Evolutionary conservation across 2,329 filamentous ascomycete genomes (phyloP), one percentile per base, ranked within the genome.

Genomic region (Colletotrichum falcatum): DNA sequence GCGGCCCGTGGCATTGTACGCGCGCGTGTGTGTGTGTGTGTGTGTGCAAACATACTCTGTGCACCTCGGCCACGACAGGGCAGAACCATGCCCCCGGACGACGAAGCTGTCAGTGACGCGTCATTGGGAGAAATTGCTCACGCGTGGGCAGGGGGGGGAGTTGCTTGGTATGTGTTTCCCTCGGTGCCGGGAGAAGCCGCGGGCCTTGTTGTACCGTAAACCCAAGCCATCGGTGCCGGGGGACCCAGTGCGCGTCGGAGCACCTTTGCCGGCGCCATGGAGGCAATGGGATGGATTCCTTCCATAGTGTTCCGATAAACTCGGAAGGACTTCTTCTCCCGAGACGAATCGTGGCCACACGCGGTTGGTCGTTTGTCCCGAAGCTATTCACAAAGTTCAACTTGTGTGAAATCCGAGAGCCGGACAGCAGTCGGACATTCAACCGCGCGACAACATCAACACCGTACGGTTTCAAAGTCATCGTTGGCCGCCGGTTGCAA

Each of bases 31-130:
- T 12, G 35, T 42, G 39, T 18, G 37, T 39, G n/a, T 26, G 44
- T 14, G 20, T 16, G 28, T 61, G 30, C 44, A 54, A 53, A 53
- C 18, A 49, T 18, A 44, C 18, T 7, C n/a, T 49, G 1, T 49
- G 30, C 58, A 18, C 39, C 46, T n/a, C 33, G 20, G 44, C 46
- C 28, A 46, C 33, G 33, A 53, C 33, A 12, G n/a, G 18, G 59
- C 42, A 42, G 37, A 33, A 33, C 42, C 61, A 54, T 55, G 61
- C 20, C 61, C 61, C 61, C 33, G 35, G 33, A 16, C 18, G 33
- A 14, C 48, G 63, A n/a, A 37, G 20, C n/a, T 44, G 53, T 46
- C 37, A 46, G 54, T 54, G 66, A 67, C 51, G 67, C 64, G 64
- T 67, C 58, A 62, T 42, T 54, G 28, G 66, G 44, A 56, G 9